Base-by-base conservation (phyloP, 768 basidiomycete species). In the Xerocomellus amylosporus region DNA sequence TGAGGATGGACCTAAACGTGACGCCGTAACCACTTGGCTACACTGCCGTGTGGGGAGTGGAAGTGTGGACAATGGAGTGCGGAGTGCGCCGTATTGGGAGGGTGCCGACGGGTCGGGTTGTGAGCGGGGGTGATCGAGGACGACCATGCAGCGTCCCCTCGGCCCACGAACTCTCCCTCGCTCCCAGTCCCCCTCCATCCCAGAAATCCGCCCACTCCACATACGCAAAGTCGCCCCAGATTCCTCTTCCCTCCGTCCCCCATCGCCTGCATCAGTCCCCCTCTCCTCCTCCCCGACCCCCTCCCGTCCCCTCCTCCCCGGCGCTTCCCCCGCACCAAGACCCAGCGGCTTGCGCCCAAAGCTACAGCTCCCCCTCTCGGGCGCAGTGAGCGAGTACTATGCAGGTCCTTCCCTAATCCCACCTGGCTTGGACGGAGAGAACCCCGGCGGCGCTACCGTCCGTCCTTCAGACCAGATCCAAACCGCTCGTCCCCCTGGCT, bases 21-120 rank as follows among this genome's bases (percentile, higher is more conserved):
- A 79, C 77, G 77, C 77, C 77, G 76, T 79, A 79, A 79, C 77
- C 77, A 79, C 77, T 79, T 78, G 77, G 77, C 77, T 78, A 79
- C 77, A 79, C 75, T 79, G 76, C 77, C 77, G 42, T 70, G 15
- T 0, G 8, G 28, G 5, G 2, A 0, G 0, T 0, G 2, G 2
- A 1, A 0, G 0, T 2, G 41, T 40, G 38, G 26, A 39, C 13
- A 17, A 38, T 48, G 6, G 7, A 2, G 12, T 2, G 19, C 0
- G 31, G 34, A n/a, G n/a, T 7, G n/a, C 4, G 1, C 7, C 30
- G 7, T 22, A 62, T 51, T 26, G 33, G 46, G 26, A 24, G 30
- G 15, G 19, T 51, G 44, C 56, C 41, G 55, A 61, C 50, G 59
- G 42, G 61, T 53, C 50, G 59, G 42, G 61, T 53, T 36, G 44